Base-by-base conservation (phyloP, 2,329 filamentous ascomycete genomes). In the Hysterium pulicare region DNA sequence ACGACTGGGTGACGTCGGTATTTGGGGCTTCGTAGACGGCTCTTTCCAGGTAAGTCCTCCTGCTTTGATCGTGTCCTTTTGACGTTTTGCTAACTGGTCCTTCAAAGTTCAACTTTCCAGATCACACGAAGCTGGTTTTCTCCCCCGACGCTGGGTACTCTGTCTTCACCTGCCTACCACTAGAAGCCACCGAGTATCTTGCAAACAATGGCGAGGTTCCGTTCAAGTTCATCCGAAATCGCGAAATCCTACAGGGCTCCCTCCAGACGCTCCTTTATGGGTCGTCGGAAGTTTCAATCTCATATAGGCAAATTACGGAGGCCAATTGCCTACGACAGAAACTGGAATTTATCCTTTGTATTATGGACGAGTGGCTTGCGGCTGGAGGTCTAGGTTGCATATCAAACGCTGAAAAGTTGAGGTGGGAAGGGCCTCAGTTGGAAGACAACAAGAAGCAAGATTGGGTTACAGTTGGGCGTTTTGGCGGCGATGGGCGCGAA, bases 111-210 rank as follows among this genome's bases (percentile, higher is more conserved):
- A 91, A 93, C 69, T 93, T 93, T 64, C 87, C 87, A 2, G 87
- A 93, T 54, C 87, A 93, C 64, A 91, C 87, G 45, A 93, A 93
- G 68, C 79, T 93, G 41, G 84, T 91, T 10, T 71, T 93, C 20
- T 87, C 88, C 44, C 71, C 83, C 1, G 79, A 84, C 22, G 87
- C 85, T n/a, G 81, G 77, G 1, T 85, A 82, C 75, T 84, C 86
- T 53, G 84, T 87, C 60, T 88, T 90, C 60, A 86, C 86, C 70
- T 84, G 87, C 57, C 78, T 90, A 16, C 81, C 85, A 0, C 71
- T 81, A n/a, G 80, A 85, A 45, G 86, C 86, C 1, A 82, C 85
- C 2, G 73, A 79, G 50, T 77, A 81, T 30, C 77, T 91, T 9
- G 74, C 79, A 3, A 68, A 75, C 22, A 81, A 80, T 2, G 83